phyloP scores from a whole-genome alignment of 2,329 filamentous ascomycete species.

The Venturiaceae sp. region DNA sequence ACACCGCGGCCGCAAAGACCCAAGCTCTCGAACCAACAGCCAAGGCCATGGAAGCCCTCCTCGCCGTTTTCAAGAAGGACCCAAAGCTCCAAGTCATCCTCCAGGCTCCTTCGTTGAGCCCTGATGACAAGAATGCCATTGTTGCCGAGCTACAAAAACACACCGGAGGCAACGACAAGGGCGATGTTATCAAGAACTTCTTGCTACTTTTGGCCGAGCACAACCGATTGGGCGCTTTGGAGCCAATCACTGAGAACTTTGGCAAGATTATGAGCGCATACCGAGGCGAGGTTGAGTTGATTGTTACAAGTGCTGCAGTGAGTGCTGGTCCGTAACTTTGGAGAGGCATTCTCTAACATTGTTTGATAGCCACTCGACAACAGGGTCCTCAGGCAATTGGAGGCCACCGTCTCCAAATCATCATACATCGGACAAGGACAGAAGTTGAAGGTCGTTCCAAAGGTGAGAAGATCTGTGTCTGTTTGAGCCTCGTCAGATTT shows the following conservation, averaged over 20 bases:
- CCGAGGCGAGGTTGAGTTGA: slow-evolving; percentile 87
- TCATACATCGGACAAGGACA: slow-evolving; percentile 80
- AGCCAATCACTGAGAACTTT: slow-evolving; percentile 82
- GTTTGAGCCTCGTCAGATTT: neutral
- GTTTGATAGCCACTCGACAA: slow-evolving; percentile 64
- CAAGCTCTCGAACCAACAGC: slow-evolving; percentile 76
- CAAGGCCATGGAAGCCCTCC: slow-evolving; percentile 65
- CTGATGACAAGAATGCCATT: slow-evolving; percentile 75
- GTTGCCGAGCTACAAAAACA: slow-evolving; percentile 82
- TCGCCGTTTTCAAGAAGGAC: slow-evolving; percentile 68
- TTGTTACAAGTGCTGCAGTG: slow-evolving; percentile 84
- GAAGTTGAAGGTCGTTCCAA: slow-evolving; percentile 95
- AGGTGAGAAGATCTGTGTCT: slow-evolving; percentile 44
- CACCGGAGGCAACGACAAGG: slow-evolving; percentile 57
- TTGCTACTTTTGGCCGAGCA: slow-evolving; percentile 84
- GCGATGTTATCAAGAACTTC: slow-evolving; percentile 87
- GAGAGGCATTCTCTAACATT: neutral
- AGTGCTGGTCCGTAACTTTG: slow-evolving; percentile 20
- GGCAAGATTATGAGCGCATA: slow-evolving; percentile 75
- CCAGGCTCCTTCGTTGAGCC: slow-evolving; percentile 66
- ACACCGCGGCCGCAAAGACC: slow-evolving; percentile 83
- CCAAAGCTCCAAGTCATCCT: slow-evolving; percentile 70
- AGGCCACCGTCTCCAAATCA: slow-evolving; percentile 82
- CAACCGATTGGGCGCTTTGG: slow-evolving; percentile 81
- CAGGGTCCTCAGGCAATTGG: slow-evolving; percentile 77